A percentile compares a stretch with the other conserved stretches of the same genome.
phyloP scores from a whole-genome alignment of 2,329 filamentous ascomycete species.

The Fusarium mexicanum region DNA sequence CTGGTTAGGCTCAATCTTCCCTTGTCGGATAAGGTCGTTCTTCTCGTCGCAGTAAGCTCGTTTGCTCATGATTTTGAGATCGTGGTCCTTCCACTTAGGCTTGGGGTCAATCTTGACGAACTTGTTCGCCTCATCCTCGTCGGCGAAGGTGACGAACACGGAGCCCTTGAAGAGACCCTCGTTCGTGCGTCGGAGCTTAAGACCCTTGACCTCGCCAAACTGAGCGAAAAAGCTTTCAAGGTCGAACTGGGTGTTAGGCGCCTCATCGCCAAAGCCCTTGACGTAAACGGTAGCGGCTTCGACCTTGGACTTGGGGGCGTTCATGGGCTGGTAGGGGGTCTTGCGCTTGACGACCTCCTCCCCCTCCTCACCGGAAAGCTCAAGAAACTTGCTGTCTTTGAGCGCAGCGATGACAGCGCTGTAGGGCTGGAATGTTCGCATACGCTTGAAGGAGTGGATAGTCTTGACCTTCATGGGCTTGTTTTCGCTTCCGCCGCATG shows the following conservation, averaged over 20 bases:
- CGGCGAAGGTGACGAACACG: conserved; percentile 91
- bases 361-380: conserved; percentile 77
- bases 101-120: conserved; percentile 84
- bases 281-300: conserved; percentile 85
- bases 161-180: conserved; percentile 90
- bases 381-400: conserved; percentile 77
- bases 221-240: conserved; percentile 91
- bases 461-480: conserved; percentile 80
- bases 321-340: conserved; percentile 69
- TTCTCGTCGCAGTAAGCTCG: conserved; percentile 85
- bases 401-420: conserved; percentile 84
- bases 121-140: conserved; percentile 78
- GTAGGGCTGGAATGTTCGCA: conserved; percentile 93
- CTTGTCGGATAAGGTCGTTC: conserved; percentile 74
- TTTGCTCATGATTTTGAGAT: conserved; percentile 88
- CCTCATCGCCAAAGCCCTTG: conserved; percentile 92
- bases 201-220: conserved; percentile 80
- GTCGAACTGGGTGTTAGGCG: conserved; percentile 87
- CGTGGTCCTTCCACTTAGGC: conserved; percentile 84
- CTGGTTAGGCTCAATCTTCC: conserved; percentile 70
- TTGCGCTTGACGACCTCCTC: conserved; percentile 81
- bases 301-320: conserved; percentile 69
- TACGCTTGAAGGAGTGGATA: conserved; percentile 91
- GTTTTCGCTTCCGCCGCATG: conserved; percentile 82
- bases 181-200: conserved; percentile 84